Evolutionary conservation across 2,329 filamentous ascomycete species (phyloP), one percentile per base, ranked within the genome.

Genomic region (Talaromyces sp.): DNA sequence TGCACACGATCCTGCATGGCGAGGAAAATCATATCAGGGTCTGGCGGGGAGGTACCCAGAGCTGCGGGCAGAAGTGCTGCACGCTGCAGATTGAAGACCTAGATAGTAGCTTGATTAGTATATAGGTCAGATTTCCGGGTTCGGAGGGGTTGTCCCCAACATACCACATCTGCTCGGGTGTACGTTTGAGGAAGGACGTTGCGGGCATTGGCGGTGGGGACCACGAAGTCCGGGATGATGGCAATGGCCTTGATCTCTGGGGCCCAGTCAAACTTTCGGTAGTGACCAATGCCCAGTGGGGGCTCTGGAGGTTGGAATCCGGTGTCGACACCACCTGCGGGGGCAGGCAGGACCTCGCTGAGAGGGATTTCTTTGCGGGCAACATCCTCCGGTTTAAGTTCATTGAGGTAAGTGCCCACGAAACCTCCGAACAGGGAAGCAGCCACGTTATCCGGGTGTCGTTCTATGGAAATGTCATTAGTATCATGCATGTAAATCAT

Each of bases 1-100:
- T 99, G 94, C 56, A 99, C 86, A 76, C 92, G 96, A 79, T 99
- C 94, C 77, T 97, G 94, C 94, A 99, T 99, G 42, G 92, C 93
- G 43, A 95, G 86, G 77, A 95, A 95, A 71, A 99, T 99, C 74
- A 96, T 88, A 65, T 95, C 88, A 19, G 94, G 88, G 69, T 97
- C 89, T 1, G 92, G 93, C 9, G 94, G 93, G 7, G 89, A 93
- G 71, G 91, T 87, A 59, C 92, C 91, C 41, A 99, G 82, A 1
- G 92, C 92, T 10, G 91, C 90, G 29, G 93, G 92, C 11, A 99
- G 83, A 45, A 99, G 82, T 2, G 93, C 92, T 71, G 96, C 90
- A 61, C 94, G 85, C 76, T 97, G 94, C 65, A 97, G 82, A 77
- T 99, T 99, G 81, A 96, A 97, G 27, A 80, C 75, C 75, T 77